Conservation (phyloP, 805 yeast genomes). For the Ogataea haglerorum region DNA sequence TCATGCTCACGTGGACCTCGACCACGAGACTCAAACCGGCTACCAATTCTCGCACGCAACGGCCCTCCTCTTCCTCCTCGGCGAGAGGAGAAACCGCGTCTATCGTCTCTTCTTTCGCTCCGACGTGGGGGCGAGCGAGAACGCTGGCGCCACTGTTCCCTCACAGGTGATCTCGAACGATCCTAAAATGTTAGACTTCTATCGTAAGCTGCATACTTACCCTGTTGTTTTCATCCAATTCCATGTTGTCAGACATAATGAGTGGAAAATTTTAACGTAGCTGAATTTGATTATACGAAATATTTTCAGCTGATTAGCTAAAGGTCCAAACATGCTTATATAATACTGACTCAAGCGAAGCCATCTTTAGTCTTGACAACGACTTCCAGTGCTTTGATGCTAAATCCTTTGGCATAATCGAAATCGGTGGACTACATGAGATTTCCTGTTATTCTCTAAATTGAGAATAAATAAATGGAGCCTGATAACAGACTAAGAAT, state of each 20-base stretch:
- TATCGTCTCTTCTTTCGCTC: conserved; percentile 16
- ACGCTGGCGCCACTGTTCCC: conserved; percentile 29
- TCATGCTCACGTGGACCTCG: conserved; percentile 31
- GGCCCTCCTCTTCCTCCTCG: conserved; percentile 35
- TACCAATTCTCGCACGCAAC: conserved; percentile 20
- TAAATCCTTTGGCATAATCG: too few relatives aligned
- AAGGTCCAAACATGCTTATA: too few relatives aligned
- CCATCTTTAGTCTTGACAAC: too few relatives aligned
- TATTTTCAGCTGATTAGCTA: too few relatives aligned
- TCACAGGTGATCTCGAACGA: conserved; percentile 35
- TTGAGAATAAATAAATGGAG: too few relatives aligned
- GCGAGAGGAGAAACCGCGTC: conserved; percentile 13
- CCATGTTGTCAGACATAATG: conserved; percentile 55
- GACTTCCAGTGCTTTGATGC: too few relatives aligned
- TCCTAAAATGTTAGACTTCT: conserved; percentile 19
- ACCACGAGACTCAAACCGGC: conserved; percentile 24
- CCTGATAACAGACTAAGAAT: too few relatives aligned
- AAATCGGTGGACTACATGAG: too few relatives aligned
- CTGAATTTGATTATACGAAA: too few relatives aligned
- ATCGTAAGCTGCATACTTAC: conserved; percentile 38
- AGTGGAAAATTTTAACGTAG: conserved; percentile 9
- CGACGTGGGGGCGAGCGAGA: conserved; percentile 30
- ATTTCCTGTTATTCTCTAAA: too few relatives aligned
- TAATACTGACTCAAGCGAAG: too few relatives aligned
- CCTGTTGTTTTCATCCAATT: conserved; percentile 58